These are phyloP conservation scores for Cercospora brassicicola DNA, from an alignment of 2,329 filamentous ascomycete species.

Conservation along the genomic window DNA sequence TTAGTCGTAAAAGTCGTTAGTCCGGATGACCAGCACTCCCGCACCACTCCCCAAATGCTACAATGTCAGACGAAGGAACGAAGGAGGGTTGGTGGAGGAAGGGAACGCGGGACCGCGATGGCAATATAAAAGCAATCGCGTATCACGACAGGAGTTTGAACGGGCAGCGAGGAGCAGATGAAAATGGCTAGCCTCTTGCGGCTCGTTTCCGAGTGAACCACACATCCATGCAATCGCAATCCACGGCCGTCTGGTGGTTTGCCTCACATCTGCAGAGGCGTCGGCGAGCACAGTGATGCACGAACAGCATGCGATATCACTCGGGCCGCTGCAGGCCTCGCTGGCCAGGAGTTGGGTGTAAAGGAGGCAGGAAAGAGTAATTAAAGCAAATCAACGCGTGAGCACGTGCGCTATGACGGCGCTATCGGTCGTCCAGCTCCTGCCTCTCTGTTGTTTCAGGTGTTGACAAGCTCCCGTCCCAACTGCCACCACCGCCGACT, in stretches of 20 bases:
- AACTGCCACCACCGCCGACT: background rate
- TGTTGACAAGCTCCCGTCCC: constrained; percentile 12
- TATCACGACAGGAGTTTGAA: constrained; percentile 6
- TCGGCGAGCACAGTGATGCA: background rate
- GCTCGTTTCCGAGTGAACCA: constrained; percentile 10
- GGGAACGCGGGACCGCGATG: background rate
- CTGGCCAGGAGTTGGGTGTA: background rate
- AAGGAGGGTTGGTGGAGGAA: background rate
- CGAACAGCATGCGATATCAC: constrained; percentile 1
- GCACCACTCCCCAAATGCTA: background rate
- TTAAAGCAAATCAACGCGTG: constrained; percentile 1
- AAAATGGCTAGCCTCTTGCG: constrained; percentile 12
- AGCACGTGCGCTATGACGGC: constrained; percentile 5
- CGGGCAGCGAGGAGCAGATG: background rate
- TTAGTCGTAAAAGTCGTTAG: constrained; percentile 10
- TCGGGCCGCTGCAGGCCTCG: background rate
- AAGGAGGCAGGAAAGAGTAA: background rate
- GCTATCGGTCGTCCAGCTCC: constrained; percentile 1
- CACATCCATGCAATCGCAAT: constrained; percentile 13
- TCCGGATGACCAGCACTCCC: background rate
- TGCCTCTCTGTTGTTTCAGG: constrained; percentile 7
- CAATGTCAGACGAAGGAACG: background rate
- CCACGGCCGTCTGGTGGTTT: constrained; percentile 3
- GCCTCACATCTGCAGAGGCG: background rate
- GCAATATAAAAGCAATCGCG: background rate